A percentile compares a stretch with the other conserved stretches of the same genome.
Evolutionary conservation across 441 rosid species (phyloP).

Genomic region (Kokia cookei): DNA sequence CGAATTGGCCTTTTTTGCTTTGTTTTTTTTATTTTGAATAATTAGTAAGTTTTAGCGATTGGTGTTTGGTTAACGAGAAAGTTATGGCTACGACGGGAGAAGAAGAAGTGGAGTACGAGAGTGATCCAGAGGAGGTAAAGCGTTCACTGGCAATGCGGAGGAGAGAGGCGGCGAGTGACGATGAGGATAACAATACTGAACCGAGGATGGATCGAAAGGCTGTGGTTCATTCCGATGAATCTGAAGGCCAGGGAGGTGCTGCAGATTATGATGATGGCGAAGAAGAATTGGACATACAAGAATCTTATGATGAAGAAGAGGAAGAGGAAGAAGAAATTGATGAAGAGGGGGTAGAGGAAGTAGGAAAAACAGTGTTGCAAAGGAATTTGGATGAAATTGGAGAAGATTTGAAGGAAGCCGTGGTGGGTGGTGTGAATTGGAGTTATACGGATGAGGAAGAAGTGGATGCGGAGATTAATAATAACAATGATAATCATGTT

Average conservation of each 20-base stretch:
- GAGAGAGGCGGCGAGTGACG: slow-evolving; percentile 85
- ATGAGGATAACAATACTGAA: slow-evolving; percentile 43
- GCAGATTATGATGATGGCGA: slow-evolving; percentile 60
- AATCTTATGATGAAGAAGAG: slow-evolving; percentile 17
- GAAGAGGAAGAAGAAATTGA: neutral
- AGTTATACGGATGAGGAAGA: slow-evolving; percentile 14
- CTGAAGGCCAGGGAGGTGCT: slow-evolving; percentile 59
- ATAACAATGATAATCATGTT: slow-evolving; percentile 12
- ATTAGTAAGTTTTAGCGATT: neutral
- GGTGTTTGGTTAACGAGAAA: slow-evolving; percentile 10
- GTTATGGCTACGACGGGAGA: slow-evolving; percentile 43
- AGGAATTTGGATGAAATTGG: slow-evolving; percentile 6
- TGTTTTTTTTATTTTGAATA: neutral
- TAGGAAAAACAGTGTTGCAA: neutral
- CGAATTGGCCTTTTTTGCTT: neutral
- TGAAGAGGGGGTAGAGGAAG: neutral
- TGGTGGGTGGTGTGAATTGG: slow-evolving; percentile 20
- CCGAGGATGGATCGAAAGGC: slow-evolving; percentile 31
- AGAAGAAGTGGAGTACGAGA: slow-evolving; percentile 73
- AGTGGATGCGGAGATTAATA: slow-evolving; percentile 15
- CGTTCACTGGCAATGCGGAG: slow-evolving; percentile 61
- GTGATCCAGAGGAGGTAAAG: slow-evolving; percentile 87
- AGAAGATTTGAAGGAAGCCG: slow-evolving; percentile 9
- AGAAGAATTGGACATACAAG: slow-evolving; percentile 31
- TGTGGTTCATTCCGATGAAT: slow-evolving; percentile 53